Conservation (phyloP, 768 basidiomycete genomes). For the Kwoniella bestiolae region DNA sequence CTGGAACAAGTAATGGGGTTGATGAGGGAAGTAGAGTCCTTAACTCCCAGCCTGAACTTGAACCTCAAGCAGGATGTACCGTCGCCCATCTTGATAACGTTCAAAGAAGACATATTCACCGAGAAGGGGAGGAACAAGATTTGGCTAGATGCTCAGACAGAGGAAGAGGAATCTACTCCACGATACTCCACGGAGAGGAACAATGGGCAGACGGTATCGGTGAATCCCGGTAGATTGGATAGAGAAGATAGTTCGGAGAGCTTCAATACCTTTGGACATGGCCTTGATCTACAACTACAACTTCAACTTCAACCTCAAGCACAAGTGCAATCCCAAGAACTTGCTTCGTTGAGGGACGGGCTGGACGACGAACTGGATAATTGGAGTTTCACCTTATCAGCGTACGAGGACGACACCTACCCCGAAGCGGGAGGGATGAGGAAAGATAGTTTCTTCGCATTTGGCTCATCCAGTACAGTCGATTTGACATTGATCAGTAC, state of each 20-base stretch:
- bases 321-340: too few relatives aligned
- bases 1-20: background rate
- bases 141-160: background rate
- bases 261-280: constrained; percentile 14
- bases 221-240: constrained; percentile 12
- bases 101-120: constrained; percentile 32
- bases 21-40: background rate
- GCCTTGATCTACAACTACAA: background rate
- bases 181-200: too few relatives aligned
- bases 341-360: background rate
- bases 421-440: background rate
- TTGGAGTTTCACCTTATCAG: constrained; percentile 33
- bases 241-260: constrained; percentile 20
- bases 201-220: too few relatives aligned
- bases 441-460: constrained; percentile 22
- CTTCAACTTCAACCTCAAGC: too few relatives aligned
- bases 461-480: background rate
- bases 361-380: constrained; percentile 24
- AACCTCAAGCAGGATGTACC: constrained; percentile 16
- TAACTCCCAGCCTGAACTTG: constrained; percentile 17
- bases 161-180: too few relatives aligned
- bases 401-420: constrained; percentile 26
- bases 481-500: background rate
- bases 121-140: constrained; percentile 10
- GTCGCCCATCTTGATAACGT: constrained; percentile 28